These are phyloP conservation scores for Amaranthus tricolor DNA, from an alignment of 179 eudicot genomes.

Conservation along the genomic window DNA sequence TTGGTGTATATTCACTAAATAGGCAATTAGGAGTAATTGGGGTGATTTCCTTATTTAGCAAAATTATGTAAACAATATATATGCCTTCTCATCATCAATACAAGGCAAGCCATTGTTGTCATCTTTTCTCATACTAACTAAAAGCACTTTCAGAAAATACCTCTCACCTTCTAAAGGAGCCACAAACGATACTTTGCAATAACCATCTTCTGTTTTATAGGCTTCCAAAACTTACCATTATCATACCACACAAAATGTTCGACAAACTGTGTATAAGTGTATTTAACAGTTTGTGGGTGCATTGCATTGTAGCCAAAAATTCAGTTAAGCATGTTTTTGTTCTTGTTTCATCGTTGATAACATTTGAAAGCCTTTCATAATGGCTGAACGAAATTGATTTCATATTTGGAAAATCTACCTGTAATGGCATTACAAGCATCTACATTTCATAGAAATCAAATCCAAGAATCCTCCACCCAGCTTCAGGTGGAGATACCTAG, in stretches of 20 bases:
- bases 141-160: neutral
- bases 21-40: too few relatives aligned
- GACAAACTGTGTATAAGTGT: neutral
- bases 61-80: too few relatives aligned
- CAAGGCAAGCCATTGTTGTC: too few relatives aligned
- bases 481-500: neutral
- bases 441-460: conserved; percentile 4
- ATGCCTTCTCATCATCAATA: too few relatives aligned
- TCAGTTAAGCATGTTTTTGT: neutral
- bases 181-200: neutral
- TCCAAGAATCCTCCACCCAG: neutral
- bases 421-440: neutral
- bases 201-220: neutral
- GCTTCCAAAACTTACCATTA: neutral
- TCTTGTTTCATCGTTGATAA: neutral
- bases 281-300: too few relatives aligned
- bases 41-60: too few relatives aligned
- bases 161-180: neutral
- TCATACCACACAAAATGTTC: neutral
- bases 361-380: neutral
- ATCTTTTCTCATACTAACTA: neutral
- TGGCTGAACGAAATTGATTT: neutral
- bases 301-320: neutral
- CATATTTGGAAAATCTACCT: neutral
- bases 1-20: too few relatives aligned